Percentiles rank a stretch among this genome's conserved stretches.
These are phyloP conservation scores for Phyllachora maydis DNA, from an alignment of 2,329 filamentous ascomycete genomes.

Conservation along the genomic window DNA sequence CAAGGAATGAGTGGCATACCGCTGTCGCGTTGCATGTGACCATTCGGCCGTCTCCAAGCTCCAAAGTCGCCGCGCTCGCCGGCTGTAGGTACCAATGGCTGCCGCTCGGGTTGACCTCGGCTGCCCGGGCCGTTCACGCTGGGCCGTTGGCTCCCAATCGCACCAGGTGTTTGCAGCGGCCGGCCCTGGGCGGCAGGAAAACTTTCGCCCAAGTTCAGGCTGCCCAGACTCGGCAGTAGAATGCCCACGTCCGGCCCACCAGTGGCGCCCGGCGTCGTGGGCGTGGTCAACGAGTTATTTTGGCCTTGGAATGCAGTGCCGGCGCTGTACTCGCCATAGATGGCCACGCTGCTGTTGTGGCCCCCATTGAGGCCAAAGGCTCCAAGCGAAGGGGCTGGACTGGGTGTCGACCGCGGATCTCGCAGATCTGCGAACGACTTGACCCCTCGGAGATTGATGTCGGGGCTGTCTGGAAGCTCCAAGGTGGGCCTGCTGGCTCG, in stretches of 20 bases:
- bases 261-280: constrained; percentile 14
- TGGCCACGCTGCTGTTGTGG: constrained; percentile 8
- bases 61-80: constrained; percentile 38
- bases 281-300: constrained; percentile 13
- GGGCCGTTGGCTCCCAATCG: constrained; percentile 45
- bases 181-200: constrained; percentile 15
- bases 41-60: constrained; percentile 31
- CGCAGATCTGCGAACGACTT: constrained; percentile 94
- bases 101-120: constrained; percentile 5
- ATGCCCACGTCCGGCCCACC: constrained; percentile 10
- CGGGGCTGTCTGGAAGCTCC: constrained; percentile 66
- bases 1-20: constrained; percentile 21
- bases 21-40: constrained; percentile 40
- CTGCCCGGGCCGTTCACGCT: constrained; percentile 20
- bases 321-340: constrained; percentile 22
- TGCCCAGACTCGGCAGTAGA: constrained; percentile 25
- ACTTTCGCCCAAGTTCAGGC: constrained; percentile 31
- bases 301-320: constrained; percentile 16
- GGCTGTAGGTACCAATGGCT: constrained; percentile 6
- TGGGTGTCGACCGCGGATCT: constrained; percentile 61
- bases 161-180: constrained; percentile 30
- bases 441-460: constrained; percentile 65
- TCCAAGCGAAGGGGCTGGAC: constrained; percentile 72
- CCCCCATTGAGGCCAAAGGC: constrained; percentile 16
- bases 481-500: constrained; percentile 54